These are phyloP conservation scores for Clarireedia hainanense DNA, from an alignment of 2,329 filamentous ascomycete species.

Conservation along the genomic window DNA sequence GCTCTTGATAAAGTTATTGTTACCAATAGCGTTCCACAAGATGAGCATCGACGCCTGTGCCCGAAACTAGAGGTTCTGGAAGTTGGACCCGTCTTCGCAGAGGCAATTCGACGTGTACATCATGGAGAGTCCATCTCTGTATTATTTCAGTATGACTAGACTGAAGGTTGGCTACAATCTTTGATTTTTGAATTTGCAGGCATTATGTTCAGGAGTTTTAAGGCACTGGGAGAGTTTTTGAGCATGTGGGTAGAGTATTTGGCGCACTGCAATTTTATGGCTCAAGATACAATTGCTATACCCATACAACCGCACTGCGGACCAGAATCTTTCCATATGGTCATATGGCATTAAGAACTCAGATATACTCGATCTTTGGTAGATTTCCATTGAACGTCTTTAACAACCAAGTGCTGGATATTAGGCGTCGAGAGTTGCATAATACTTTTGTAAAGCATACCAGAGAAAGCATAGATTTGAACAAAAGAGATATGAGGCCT, in stretches of 20 bases:
- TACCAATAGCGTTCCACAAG: conserved; percentile 89
- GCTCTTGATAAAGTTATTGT: conserved; percentile 89
- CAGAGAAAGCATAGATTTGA: too few species aligned
- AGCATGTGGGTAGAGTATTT: background rate
- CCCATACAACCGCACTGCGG: background rate
- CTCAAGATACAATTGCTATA: background rate
- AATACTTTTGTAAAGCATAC: too few species aligned
- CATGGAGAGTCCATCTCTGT: conserved; percentile 81
- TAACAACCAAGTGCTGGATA: background rate
- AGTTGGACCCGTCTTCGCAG: conserved; percentile 83
- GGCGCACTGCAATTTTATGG: background rate
- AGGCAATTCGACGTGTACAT: conserved; percentile 92
- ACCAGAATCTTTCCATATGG: background rate
- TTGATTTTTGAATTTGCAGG: background rate
- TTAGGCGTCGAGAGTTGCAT: background rate
- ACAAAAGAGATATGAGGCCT: background rate
- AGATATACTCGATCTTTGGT: background rate
- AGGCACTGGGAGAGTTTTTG: background rate
- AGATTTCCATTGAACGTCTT: background rate
- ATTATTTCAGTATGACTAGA: conserved; percentile 9
- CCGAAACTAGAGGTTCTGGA: conserved; percentile 89
- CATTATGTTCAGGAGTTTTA: background rate
- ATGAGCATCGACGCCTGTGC: conserved; percentile 68
- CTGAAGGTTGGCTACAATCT: background rate
- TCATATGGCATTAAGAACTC: background rate